Evolutionary conservation across 1,284 basidiomycete genomes (phyloP).

Genomic region (Tilletiopsis washingtonensis): DNA sequence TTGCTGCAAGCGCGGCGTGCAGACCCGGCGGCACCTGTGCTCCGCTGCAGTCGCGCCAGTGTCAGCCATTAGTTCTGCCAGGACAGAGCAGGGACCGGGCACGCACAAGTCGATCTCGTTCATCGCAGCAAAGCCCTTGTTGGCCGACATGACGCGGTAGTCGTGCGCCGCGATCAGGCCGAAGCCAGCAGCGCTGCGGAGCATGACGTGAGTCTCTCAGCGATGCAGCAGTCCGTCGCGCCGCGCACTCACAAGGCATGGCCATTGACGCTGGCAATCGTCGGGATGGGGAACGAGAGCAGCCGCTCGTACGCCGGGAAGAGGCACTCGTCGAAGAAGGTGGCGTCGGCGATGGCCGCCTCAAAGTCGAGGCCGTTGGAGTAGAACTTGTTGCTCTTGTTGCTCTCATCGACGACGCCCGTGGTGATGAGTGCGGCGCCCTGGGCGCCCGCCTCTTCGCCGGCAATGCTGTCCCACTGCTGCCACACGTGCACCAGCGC

Average conservation of each 20-base stretch:
- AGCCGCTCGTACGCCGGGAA: conserved; percentile 52
- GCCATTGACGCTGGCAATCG: conserved; percentile 80
- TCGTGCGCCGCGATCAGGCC: conserved; percentile 75
- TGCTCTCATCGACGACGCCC: conserved; percentile 10
- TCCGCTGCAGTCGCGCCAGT: too few species aligned
- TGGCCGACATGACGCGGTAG: conserved; percentile 80
- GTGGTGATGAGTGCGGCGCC: conserved; percentile 41
- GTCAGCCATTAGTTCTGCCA: too few species aligned
- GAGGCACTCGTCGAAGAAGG: conserved; percentile 55
- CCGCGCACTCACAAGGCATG: conserved; percentile 60
- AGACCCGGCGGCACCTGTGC: conserved; percentile 33
- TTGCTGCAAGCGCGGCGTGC: conserved; percentile 60
- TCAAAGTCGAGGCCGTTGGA: conserved; percentile 63
- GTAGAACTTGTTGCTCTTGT: conserved; percentile 26
- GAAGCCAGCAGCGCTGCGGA: conserved; percentile 62
- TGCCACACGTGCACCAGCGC: conserved; percentile 69
- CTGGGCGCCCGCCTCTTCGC: conserved; percentile 11
- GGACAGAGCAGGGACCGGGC: too few species aligned
- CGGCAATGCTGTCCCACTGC: conserved; percentile 59
- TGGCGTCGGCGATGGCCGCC: conserved; percentile 58
- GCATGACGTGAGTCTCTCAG: neutral
- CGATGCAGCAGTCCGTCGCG: neutral
- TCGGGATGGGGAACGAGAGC: conserved; percentile 52
- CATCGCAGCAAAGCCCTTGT: conserved; percentile 79
- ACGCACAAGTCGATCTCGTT: conserved; percentile 58